These are phyloP conservation scores for Xylaria sp. DNA, from an alignment of 2,329 filamentous ascomycete genomes.

Conservation along the genomic window DNA sequence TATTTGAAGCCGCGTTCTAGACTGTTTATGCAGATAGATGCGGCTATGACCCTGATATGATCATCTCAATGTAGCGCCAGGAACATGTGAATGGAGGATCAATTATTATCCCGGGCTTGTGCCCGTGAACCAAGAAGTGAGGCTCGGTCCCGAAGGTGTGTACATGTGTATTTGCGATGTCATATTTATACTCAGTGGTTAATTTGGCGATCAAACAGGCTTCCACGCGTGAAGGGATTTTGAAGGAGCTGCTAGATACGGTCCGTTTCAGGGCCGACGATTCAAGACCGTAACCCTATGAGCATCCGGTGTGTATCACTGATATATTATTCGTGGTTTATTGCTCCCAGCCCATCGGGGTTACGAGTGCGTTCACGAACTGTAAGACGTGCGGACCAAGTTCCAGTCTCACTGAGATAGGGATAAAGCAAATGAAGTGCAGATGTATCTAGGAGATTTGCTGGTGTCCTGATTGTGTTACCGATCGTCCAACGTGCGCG, in stretches of 20 bases:
- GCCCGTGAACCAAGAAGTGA: neutral
- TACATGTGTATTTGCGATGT: neutral
- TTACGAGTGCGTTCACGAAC: neutral
- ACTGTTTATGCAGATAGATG: neutral
- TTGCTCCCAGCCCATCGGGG: neutral
- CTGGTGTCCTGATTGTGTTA: neutral
- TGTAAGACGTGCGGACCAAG: neutral
- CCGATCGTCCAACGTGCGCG: neutral
- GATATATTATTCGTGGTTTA: neutral
- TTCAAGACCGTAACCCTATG: neutral
- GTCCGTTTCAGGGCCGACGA: neutral
- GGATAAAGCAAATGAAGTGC: too few species aligned
- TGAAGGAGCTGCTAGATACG: neutral
- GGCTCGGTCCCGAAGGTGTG: slow-evolving; percentile 1
- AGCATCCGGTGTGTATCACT: too few species aligned
- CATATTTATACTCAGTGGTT: neutral
- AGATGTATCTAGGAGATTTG: too few species aligned
- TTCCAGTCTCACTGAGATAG: neutral
- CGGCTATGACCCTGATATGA: neutral
- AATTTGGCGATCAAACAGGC: neutral
- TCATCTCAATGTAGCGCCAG: neutral
- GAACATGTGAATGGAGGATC: neutral
- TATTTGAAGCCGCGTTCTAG: neutral
- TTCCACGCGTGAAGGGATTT: neutral
- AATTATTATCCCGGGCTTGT: neutral